Base-by-base conservation (phyloP, 768 basidiomycete genomes). In the Boletus sensibilis region DNA sequence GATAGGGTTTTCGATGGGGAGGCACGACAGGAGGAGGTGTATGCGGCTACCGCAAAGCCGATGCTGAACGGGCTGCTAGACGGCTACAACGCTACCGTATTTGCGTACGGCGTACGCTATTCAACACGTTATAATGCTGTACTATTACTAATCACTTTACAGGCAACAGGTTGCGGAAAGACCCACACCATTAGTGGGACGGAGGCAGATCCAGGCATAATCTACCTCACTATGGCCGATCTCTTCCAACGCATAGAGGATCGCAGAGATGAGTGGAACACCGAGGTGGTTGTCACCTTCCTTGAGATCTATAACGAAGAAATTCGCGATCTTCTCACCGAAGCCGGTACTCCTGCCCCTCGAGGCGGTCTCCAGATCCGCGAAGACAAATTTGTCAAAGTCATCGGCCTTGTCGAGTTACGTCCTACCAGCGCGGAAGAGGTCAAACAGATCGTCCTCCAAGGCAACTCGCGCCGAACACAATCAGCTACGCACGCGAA, bases 161-260 rank as follows among this genome's bases (percentile, higher is more conserved):
- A 98, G 97, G 97, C 97, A 23, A 98, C 97, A n/a, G 97, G 97
- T n/a, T 98, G 97, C 70, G 97, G 97, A 61, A 99, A 99, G 75
- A 99, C 97, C 5, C 95, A 98, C 73, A 99, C 97, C 20, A 98
- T 99, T 72, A 97, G 94, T 65, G 96, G 96, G 55, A 88, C 90
- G 37, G 87, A 89, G 43, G 69, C 72, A 21, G 90, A 96, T 70
- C 93, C 92, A 18, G 97, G 97, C 31, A 86, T 97, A 65, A 97
- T 98, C 71, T 94, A 98, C 74, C 81, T 93, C 56, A 94, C 94
- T 20, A 98, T 98, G 95, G 86, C 92, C 42, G 96, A 98, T 73
- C 85, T 99, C 60, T 99, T 98, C 72, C 87, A 89, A 65, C 84
- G 88, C 48, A 97, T 99, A 62, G 87, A 93, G 48, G 92, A 95